These are phyloP conservation scores for Fusarium longipes DNA, from an alignment of 2,329 filamentous ascomycete genomes.

Conservation along the genomic window DNA sequence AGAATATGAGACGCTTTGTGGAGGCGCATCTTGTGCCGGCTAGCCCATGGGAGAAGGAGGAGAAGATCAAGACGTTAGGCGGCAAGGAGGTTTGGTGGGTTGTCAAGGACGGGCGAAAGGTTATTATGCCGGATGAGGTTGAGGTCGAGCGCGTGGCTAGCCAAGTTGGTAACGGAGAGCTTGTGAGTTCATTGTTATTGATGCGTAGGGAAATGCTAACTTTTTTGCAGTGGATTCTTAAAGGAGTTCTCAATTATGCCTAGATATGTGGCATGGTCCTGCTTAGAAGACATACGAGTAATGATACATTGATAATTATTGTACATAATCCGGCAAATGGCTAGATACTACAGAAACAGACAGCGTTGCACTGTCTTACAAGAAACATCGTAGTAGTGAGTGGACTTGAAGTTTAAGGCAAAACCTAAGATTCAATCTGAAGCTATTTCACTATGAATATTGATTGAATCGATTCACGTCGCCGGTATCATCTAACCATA, in stretches of 20 bases:
- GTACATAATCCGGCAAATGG: neutral
- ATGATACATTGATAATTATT: slow-evolving; percentile 27
- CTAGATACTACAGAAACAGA: neutral
- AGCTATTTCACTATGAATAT: slow-evolving; percentile 32
- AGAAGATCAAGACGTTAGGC: slow-evolving; percentile 72
- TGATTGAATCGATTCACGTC: slow-evolving; percentile 37
- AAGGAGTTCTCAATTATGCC: slow-evolving; percentile 61
- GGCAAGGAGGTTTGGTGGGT: slow-evolving; percentile 85
- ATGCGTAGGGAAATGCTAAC: neutral
- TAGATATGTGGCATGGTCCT: slow-evolving; percentile 8
- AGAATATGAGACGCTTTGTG: slow-evolving; percentile 83
- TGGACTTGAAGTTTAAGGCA: neutral
- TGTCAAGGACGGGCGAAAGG: slow-evolving; percentile 71
- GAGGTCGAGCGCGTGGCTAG: slow-evolving; percentile 80
- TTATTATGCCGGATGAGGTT: slow-evolving; percentile 82
- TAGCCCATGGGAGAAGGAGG: slow-evolving; percentile 78
- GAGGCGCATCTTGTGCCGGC: slow-evolving; percentile 82
- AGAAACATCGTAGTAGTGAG: neutral
- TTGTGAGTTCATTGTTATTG: slow-evolving; percentile 59
- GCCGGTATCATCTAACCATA: slow-evolving; percentile 45
- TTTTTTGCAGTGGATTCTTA: slow-evolving; percentile 71
- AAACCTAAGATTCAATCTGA: neutral
- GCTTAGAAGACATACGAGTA: slow-evolving; percentile 25
- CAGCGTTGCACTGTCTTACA: neutral
- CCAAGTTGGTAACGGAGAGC: slow-evolving; percentile 86